Evolutionary conservation across 805 yeast genomes (phyloP).

Genomic region (Kodamaea sagamina): DNA sequence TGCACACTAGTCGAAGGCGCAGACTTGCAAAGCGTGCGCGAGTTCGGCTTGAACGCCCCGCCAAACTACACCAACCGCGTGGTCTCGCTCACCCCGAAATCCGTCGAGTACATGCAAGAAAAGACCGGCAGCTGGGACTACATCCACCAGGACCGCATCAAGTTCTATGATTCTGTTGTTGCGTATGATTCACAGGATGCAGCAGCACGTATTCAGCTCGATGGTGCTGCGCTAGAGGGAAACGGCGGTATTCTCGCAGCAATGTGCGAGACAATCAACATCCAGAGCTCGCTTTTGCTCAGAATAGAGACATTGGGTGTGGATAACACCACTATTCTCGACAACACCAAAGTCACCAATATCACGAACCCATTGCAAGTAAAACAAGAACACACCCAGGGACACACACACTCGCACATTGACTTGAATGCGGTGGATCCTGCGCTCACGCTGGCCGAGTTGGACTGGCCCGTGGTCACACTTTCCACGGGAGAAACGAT

Average conservation of each 20-base stretch:
- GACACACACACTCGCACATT: slow-evolving; percentile 14
- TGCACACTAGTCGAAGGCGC: slow-evolving; percentile 77
- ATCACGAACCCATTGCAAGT: slow-evolving; percentile 36
- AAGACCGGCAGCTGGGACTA: slow-evolving; percentile 76
- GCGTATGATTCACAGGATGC: slow-evolving; percentile 81
- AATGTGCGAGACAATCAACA: slow-evolving; percentile 86
- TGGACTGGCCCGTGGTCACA: slow-evolving; percentile 76
- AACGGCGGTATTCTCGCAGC: slow-evolving; percentile 50
- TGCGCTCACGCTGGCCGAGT: slow-evolving; percentile 24
- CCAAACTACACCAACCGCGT: slow-evolving; percentile 73
- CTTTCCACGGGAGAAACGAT: slow-evolving; percentile 64
- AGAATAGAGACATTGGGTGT: slow-evolving; percentile 39
- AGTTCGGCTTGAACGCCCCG: slow-evolving; percentile 48
- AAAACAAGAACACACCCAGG: slow-evolving; percentile 6
- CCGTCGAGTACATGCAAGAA: slow-evolving; percentile 59
- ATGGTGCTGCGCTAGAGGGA: slow-evolving; percentile 48
- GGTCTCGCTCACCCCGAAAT: slow-evolving; percentile 81
- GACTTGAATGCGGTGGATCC: slow-evolving; percentile 23
- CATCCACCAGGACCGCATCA: slow-evolving; percentile 68
- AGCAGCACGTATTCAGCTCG: slow-evolving; percentile 70
- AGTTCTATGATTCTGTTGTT: slow-evolving; percentile 75
- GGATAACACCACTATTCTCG: slow-evolving; percentile 47
- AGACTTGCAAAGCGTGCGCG: slow-evolving; percentile 52
- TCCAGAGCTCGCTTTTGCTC: slow-evolving; percentile 71
- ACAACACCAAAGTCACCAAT: slow-evolving; percentile 64